Evolutionary conservation across 148 eudicot genomes (phyloP), one percentile per base, ranked within the genome.

Genomic region (Rhododendron kiyosumense): DNA sequence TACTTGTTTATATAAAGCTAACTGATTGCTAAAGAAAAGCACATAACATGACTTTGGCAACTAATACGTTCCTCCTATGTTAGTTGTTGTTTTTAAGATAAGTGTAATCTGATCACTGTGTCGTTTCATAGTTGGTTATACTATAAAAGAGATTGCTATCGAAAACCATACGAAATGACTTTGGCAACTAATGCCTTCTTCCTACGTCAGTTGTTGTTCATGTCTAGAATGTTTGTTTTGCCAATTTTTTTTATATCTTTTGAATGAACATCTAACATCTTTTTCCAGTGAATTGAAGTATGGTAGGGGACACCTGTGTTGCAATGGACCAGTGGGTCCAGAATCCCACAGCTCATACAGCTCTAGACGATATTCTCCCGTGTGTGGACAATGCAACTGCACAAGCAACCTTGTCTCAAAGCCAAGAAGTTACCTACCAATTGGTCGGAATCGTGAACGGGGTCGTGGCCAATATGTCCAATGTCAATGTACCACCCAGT

Each of bases 271-370:
- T 41, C 51, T 38, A 38, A 69, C 43, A 67, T 43, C 13, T 84
- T 67, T 82, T 34, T 88, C 32, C 71, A 24, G 71, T 79, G 74
- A 71, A 79, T 67, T 87, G 43, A 85, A 96, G 99, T 89, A 93
- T 91, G 78, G 92, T 91, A 78, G 97, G 95, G 84, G 99, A 96
- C 82, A 95, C 98, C 11, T 96, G 99, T 88, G 93, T 93, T 24
- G 94, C 98, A 57, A 95, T 96, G 98, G 91, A 95, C 71, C 90
- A 95, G 46, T 96, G 99, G 99, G 98, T 95, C 69, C 89, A 87
- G 77, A 88, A 93, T 86, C 98, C 98, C 6, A 90, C 90, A 41
- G 94, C 93, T 43, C 94, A 96, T 83, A 93, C 98, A 0, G 96
- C 99, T 51, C 85, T 95, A 69, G 97, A 94, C 79, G 95, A 93